Base-by-base conservation (phyloP, 2,329 filamentous ascomycete species). In the Chaetomiaceae sp. region DNA sequence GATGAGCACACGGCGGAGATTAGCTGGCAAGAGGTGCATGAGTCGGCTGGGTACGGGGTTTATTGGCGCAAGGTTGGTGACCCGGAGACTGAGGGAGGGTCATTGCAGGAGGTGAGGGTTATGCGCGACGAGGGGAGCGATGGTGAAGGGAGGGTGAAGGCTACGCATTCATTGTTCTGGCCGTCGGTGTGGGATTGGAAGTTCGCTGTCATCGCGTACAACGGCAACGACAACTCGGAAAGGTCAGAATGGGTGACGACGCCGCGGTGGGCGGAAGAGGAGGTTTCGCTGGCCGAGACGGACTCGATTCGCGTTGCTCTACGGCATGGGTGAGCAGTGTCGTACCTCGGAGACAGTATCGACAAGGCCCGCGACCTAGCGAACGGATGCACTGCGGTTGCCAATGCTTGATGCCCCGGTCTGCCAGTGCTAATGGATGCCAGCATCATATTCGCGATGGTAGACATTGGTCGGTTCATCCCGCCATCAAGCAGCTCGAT, bases 151-250 rank as follows among this genome's bases (percentile, higher is more conserved):
- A 11, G 29, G 5, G 9, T 19, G 17, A 36, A 20, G 26, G 26
- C 29, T 18, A 19, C 9, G 7, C 2, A 38, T 18, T 32, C 14
- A 6, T n/a, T 8, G 6, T 24, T 38, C 14, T 8, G 26, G n/a
- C 44, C 27, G n/a, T 47, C 17, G n/a, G 19, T 32, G 12, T 49
- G 51, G 51, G 48, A 44, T 3, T 47, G 26, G 15, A 29, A 48
- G 22, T 56, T 49, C 38, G 49, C 54, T 4, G 47, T 56, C 24
- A 42, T 27, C 6, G 48, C 49, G 2, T 52, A 52, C 41, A 56
- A 55, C 26, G 47, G 50, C 6, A 37, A 45, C n/a, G 44, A 43
- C 27, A 26, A 30, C 10, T 54, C 52, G 8, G 27, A 20, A 1
- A 7, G 38, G 14, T 51, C 48, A 2, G 35, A 43, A 22, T 54